phyloP scores from a whole-genome alignment of 768 basidiomycete species.

The Harrya chromipes region DNA sequence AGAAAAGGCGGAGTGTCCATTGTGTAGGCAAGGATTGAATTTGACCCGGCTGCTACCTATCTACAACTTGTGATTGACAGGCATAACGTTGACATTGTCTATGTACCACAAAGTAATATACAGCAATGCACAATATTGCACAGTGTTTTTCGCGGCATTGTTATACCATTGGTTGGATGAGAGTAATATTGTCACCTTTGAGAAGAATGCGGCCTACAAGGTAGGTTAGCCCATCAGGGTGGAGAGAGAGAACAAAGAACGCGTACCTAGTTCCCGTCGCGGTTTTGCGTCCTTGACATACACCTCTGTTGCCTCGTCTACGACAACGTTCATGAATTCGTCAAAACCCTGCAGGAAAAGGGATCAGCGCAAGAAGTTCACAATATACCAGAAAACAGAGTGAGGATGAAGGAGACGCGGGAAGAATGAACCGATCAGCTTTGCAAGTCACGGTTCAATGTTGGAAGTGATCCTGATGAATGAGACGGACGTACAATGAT shows the following conservation, averaged over 20 bases:
- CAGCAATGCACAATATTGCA: conserved; percentile 10
- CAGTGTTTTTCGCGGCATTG: conserved; percentile 11
- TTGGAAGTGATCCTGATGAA: conserved; percentile 28
- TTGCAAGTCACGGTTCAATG: conserved; percentile 40
- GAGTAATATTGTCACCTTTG: conserved; percentile 98
- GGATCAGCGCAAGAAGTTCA: conserved; percentile 22
- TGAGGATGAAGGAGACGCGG: neutral
- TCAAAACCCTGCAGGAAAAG: conserved; percentile 78
- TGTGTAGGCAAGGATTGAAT: conserved; percentile 76
- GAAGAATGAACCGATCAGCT: conserved; percentile 30
- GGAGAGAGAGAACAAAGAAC: neutral
- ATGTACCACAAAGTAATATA: conserved; percentile 19
- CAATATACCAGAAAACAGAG: neutral
- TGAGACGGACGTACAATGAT: conserved; percentile 75
- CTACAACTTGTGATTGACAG: conserved; percentile 67
- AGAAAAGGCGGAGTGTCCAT: conserved; percentile 88
- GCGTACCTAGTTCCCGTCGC: conserved; percentile 75
- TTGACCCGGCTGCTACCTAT: conserved; percentile 71
- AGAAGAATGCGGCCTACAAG: conserved; percentile 83
- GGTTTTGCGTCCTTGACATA: conserved; percentile 89
- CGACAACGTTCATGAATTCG: conserved; percentile 98
- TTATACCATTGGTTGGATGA: conserved; percentile 72
- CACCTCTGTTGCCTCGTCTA: conserved; percentile 92
- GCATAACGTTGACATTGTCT: neutral
- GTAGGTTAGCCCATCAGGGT: too few species aligned